Evolutionary conservation across 495 filamentous ascomycete genomes (phyloP).

Genomic region (Penicillium tannophilum): DNA sequence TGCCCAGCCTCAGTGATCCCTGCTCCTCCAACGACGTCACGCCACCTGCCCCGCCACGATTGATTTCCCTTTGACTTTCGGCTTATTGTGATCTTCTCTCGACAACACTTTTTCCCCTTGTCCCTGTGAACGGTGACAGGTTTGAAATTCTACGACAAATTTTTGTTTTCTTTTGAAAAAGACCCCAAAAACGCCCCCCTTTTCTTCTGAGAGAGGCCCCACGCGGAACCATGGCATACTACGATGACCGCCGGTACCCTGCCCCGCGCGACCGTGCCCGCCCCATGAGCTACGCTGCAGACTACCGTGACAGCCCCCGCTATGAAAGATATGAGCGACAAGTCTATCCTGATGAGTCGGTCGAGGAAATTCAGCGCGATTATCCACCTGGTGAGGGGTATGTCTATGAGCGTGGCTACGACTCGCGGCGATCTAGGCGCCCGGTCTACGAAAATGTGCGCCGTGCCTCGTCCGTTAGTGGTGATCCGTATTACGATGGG

Average conservation of each 20-base stretch:
- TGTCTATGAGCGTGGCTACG: constrained; percentile 54
- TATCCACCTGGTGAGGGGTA: constrained; percentile 57
- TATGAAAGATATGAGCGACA: constrained; percentile 36
- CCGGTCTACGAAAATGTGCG: constrained; percentile 37
- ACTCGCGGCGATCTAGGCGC: constrained; percentile 43
- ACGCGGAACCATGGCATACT: constrained; percentile 39
- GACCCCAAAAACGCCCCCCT: constrained; percentile 3
- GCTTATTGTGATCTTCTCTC: constrained; percentile 2
- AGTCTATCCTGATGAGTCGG: constrained; percentile 60
- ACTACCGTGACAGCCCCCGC: constrained; percentile 33
- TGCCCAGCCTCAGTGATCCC: not conserved
- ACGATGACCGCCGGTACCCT: constrained; percentile 39
- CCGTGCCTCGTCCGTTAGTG: constrained; percentile 48
- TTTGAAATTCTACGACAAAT: constrained; percentile 15
- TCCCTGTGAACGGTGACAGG: constrained; percentile 22
- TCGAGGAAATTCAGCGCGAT: constrained; percentile 69
- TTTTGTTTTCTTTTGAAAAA: constrained; percentile 9
- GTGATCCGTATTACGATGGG: constrained; percentile 50
- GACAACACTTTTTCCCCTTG: constrained; percentile 12
- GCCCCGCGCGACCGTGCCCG: constrained; percentile 33
- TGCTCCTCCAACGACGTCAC: constrained; percentile 16
- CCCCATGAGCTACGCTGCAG: constrained; percentile 34
- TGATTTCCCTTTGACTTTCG: constrained; percentile 11
- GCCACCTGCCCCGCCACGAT: constrained; percentile 29
- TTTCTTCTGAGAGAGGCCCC: not conserved